phyloP scores from a whole-genome alignment of 1,139 yeast genomes.

The Scheffersomyces titani region DNA sequence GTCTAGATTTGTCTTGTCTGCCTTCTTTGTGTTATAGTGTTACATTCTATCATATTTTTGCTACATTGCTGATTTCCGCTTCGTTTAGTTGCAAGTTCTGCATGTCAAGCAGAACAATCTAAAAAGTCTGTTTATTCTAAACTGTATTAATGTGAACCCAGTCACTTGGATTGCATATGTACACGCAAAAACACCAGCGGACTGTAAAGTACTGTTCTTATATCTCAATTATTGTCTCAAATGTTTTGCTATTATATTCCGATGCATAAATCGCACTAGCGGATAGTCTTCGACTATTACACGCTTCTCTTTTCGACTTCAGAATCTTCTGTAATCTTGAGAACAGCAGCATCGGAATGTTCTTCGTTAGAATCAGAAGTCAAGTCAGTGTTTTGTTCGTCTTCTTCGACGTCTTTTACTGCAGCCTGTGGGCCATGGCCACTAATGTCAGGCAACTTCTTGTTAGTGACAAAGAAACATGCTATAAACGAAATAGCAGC shows the following conservation, averaged over 20 bases:
- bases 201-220: no score
- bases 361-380: not conserved
- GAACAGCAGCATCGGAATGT: not conserved
- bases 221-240: no score
- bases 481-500: slow-evolving; percentile 29
- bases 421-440: not conserved
- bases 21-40: not conserved
- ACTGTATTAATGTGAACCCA: not conserved
- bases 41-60: not conserved
- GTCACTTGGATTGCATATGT: not conserved
- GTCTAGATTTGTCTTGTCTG: no score
- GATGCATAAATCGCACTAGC: no score
- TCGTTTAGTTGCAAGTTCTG: not conserved
- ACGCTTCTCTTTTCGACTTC: not conserved
- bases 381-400: not conserved
- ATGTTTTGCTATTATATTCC: no score
- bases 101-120: not conserved
- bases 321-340: not conserved
- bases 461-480: slow-evolving; percentile 37
- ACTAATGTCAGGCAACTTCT: slow-evolving; percentile 29
- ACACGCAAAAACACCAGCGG: not conserved
- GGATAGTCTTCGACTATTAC: no score
- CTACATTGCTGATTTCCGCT: not conserved
- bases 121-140: not conserved
- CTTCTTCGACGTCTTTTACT: not conserved